Base-by-base conservation (phyloP, 805 yeast species). In the Saccharomycopsis olivae region DNA sequence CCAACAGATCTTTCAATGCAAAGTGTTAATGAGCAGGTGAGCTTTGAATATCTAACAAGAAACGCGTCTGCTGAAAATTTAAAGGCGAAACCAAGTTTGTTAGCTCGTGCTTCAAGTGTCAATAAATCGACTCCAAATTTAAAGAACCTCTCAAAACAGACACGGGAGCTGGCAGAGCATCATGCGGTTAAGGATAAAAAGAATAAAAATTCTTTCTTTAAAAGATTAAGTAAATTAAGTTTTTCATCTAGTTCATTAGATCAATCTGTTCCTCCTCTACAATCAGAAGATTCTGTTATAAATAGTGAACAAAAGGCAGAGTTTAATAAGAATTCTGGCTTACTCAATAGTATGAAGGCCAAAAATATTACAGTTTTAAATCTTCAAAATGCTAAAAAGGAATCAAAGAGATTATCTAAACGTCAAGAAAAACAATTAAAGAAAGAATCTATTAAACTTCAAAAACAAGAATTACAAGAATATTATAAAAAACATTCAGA, bases 311-410 rank as follows among this genome's bases (percentile, higher is more conserved):
- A 28, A 11, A 16, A 17, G 16, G 38, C 47, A 39, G 34, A 38
- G 28, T 38, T 41, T n/a, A 33, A 38, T 19, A 28, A 18, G 16
- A 43, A 35, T 23, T 33, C 39, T 4, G 38, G 36, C 19, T 29
- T 34, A 16, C 30, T 44, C 19, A 44, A 40, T 33, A 40, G 45
- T 20, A 41, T 41, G 30, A 35, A 19, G 27, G 33, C 29, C 10
- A 44, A 38, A n/a, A 39, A 44, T 14, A 24, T n/a, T 15, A 45
- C 46, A 5, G 40, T 35, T 5, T 18, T 35, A 5, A 33, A 41
- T 28, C 38, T 43, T 21, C 39, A 39, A 18, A 36, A 40, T 3
- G 25, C 24, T 17, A 39, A 43, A 29, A 30, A 32, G 21, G 43
- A 39, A 10, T 20, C 16, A 21, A 43, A 37, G 17, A 33, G 24